Conservation (phyloP, 75 land plant genomes). For the Chamaecyparis obtusa region DNA sequence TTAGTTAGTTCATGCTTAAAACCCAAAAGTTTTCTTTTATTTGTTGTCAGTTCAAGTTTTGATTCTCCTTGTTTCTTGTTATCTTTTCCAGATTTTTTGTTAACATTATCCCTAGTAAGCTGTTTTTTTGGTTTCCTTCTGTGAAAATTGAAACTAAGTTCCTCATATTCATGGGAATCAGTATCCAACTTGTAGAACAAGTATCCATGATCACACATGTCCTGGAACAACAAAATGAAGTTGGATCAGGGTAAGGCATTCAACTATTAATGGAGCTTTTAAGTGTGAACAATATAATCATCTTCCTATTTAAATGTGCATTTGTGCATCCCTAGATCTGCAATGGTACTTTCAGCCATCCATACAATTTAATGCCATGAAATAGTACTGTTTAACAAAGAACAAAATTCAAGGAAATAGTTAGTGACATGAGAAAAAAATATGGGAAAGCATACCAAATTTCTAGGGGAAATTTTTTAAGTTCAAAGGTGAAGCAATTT, state of each 20-base stretch:
- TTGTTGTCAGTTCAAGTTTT: neutral
- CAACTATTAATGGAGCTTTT: neutral
- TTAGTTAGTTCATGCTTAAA: neutral
- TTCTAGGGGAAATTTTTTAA: neutral
- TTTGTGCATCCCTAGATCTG: neutral
- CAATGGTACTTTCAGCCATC: neutral
- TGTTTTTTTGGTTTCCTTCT: slow-evolving; percentile 22
- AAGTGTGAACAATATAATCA: neutral
- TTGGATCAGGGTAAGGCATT: neutral
- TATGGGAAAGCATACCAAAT: neutral
- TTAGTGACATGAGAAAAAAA: neutral
- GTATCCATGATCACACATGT: slow-evolving; percentile 44
- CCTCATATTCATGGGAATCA: slow-evolving; percentile 55
- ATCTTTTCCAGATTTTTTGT: slow-evolving; percentile 13
- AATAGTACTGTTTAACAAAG: neutral
- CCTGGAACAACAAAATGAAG: slow-evolving; percentile 14
- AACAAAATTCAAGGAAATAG: neutral
- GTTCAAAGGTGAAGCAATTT: neutral
- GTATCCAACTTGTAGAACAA: slow-evolving; percentile 55
- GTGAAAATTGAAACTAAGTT: slow-evolving; percentile 37
- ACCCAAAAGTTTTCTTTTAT: neutral
- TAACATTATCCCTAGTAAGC: neutral
- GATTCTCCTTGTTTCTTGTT: neutral
- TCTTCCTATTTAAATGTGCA: neutral
- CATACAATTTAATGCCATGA: neutral